Evolutionary conservation across 2,329 filamentous ascomycete species (phyloP), one percentile per base, ranked within the genome.

Genomic region (Calycina marina): DNA sequence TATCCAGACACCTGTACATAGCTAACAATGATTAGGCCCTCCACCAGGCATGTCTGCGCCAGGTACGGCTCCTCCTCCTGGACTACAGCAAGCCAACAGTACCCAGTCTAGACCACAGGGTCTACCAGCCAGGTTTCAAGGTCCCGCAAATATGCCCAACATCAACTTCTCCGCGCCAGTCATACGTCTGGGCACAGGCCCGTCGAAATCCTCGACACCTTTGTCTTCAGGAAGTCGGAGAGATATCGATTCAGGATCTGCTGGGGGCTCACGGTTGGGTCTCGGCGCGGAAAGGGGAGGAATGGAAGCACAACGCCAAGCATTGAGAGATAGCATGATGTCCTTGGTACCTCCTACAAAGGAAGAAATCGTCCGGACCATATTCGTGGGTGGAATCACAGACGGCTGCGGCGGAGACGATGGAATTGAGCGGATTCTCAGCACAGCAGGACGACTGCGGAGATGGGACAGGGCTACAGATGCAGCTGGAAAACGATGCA

Each of bases 101-200:
- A 68, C 76, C 48, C 79, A 82, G 62, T 70, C 80, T 61, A 76
- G 81, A 63, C 81, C 81, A 54, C 81, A 71, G 56, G 76, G 73
- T 50, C 75, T 93, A 42, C 84, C 83, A 40, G 63, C 76, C 37
- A 83, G 75, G 56, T 94, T 93, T 59, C 82, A 92, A 62, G 74
- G 84, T 30, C 86, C 88, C 6, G 65, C 81, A 31, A 93, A 90
- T 53, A 82, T 94, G 69, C 85, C 88, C 31, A 92, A 93, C 55
- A 93, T 98, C 64, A 94, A 98, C 62, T 93, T 96, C 63, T 93
- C 82, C 50, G 90, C 90, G 20, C 86, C 88, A 35, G 85, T 96
- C 38, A 96, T 98, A 51, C 81, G 90, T 34, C 69, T 98, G 28
- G 90, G 88, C 25, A 88, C 85, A 1, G 70, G 77, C 4, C 70